These are phyloP conservation scores for Pseudogymnoascus sp. DNA, from an alignment of 2,329 filamentous ascomycete species.

Conservation along the genomic window DNA sequence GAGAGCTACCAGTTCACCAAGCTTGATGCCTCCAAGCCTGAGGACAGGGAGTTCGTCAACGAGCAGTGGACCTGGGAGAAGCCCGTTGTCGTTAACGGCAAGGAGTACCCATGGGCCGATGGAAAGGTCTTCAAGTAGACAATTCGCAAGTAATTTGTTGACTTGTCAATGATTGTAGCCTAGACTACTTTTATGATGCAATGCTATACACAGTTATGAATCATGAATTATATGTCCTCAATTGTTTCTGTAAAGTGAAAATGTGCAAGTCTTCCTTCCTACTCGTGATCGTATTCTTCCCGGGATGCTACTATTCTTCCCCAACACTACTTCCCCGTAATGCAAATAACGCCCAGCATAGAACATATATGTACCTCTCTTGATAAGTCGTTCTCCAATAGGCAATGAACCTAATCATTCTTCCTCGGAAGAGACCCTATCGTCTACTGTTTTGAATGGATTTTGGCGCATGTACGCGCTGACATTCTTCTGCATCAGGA, in stretches of 20 bases:
- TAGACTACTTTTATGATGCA: conserved; percentile 12
- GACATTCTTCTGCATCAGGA: conserved; percentile 51
- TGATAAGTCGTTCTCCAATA: not conserved
- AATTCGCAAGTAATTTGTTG: conserved; percentile 10
- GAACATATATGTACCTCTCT: too few relatives aligned
- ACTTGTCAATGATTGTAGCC: conserved; percentile 10
- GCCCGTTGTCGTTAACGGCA: conserved; percentile 70
- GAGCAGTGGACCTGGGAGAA: conserved; percentile 91
- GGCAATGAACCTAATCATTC: not conserved
- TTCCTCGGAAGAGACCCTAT: not conserved
- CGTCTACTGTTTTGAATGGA: conserved; percentile 36
- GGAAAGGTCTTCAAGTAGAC: conserved; percentile 99
- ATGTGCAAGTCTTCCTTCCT: not conserved
- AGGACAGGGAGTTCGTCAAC: conserved; percentile 80
- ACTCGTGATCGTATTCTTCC: not conserved
- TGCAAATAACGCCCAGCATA: not conserved
- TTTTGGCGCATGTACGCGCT: conserved; percentile 50
- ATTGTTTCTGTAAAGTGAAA: not conserved
- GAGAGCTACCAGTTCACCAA: conserved; percentile 96
- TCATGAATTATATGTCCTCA: conserved; percentile 2
- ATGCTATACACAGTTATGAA: conserved; percentile 9
- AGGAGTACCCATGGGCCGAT: conserved; percentile 80
- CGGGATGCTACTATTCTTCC: not conserved
- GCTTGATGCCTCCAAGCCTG: conserved; percentile 80
- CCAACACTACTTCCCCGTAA: not conserved